Percentiles rank a stretch among this genome's conserved stretches.
These are phyloP conservation scores for Ceratobasidium theobromae DNA, from an alignment of 1,284 basidiomycete genomes.

Conservation along the genomic window DNA sequence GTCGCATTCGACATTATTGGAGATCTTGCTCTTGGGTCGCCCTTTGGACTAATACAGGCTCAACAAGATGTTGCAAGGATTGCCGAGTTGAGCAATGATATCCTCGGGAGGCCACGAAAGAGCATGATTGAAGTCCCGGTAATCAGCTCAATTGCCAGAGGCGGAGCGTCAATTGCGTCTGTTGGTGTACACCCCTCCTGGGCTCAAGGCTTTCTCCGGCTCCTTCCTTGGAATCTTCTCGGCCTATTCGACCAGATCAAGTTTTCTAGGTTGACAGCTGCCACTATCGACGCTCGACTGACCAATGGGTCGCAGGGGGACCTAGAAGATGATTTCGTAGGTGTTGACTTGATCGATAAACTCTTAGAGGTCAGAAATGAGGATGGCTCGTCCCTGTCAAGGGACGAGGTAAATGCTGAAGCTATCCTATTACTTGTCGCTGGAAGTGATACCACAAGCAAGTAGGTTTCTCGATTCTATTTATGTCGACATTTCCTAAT, in stretches of 20 bases:
- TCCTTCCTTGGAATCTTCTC: background rate
- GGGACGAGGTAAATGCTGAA: background rate
- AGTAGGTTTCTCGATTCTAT: background rate
- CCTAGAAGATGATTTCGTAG: background rate
- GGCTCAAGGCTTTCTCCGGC: background rate
- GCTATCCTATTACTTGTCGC: background rate
- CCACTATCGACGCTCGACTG: background rate
- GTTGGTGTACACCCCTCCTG: background rate
- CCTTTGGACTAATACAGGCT: constrained; percentile 50
- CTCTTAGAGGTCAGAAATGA: background rate
- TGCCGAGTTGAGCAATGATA: constrained; percentile 35
- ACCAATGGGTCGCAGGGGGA: background rate
- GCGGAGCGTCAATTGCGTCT: background rate
- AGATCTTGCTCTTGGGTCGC: constrained; percentile 49
- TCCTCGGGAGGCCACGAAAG: background rate
- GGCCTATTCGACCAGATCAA: background rate
- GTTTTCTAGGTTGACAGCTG: background rate
- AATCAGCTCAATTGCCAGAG: constrained; percentile 52
- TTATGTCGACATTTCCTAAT: background rate
- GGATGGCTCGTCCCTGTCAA: background rate
- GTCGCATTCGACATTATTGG: background rate
- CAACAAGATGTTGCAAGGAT: background rate
- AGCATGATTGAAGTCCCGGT: background rate
- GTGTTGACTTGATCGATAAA: background rate
- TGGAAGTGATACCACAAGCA: background rate